A percentile compares a stretch with the other conserved stretches of the same genome.
These are phyloP conservation scores for Backusella circina DNA, from an alignment of 192 early-diverging fungal genomes.

Conservation along the genomic window DNA sequence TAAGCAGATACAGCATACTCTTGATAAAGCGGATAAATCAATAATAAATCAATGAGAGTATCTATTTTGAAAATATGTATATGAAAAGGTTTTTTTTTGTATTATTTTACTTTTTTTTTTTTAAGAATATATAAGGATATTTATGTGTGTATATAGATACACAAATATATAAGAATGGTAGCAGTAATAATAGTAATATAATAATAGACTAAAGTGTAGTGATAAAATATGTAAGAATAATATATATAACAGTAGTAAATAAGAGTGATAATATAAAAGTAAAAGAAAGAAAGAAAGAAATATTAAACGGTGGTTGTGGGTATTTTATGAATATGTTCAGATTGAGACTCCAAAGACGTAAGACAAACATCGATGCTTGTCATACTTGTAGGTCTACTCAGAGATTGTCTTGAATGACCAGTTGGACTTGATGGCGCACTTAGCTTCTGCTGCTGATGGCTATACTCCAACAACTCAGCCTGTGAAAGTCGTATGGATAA, in stretches of 20 bases:
- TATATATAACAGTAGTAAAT: not conserved
- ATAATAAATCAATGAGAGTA: not conserved
- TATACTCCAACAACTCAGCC: constrained; percentile 33
- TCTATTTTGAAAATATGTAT: not conserved
- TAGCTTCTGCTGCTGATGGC: constrained; percentile 25
- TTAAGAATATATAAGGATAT: not conserved
- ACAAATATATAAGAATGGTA: not conserved
- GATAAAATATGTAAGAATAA: not conserved
- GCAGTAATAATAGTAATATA: not conserved
- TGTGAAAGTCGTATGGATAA: constrained; percentile 32
- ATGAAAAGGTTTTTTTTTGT: not conserved
- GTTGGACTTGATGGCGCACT: constrained; percentile 6
- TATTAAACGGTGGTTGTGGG: not conserved
- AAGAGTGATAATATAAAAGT: not conserved
- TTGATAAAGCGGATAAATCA: constrained; percentile 9
- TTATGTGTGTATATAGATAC: not conserved
- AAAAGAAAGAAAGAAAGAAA: not conserved
- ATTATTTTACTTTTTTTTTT: not conserved
- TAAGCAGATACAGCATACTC: constrained; percentile 8
- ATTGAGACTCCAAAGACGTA: constrained; percentile 15
- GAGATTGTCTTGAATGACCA: not conserved
- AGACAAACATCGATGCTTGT: constrained; percentile 25
- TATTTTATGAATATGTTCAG: not conserved
- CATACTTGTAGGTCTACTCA: constrained; percentile 30
- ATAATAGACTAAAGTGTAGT: not conserved